A percentile compares a stretch with the other conserved stretches of the same genome.
Evolutionary conservation across 169 alveolate species (phyloP).

Genomic region (Miamiensis avidus): DNA sequence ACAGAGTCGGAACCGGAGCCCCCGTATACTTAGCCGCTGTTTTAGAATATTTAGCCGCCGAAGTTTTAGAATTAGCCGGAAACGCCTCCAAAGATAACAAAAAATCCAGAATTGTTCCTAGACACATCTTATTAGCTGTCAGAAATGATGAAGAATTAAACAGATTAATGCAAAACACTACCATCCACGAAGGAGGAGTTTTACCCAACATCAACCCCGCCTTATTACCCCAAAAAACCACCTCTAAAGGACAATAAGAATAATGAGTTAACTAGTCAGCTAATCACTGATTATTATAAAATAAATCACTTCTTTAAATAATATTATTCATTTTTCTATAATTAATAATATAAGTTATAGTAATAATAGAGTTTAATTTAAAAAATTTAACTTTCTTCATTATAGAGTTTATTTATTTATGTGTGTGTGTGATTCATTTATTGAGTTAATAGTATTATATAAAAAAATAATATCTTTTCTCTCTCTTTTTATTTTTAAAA

Average conservation of each 20-base stretch:
- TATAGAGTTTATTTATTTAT: no score
- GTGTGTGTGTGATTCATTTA: no score
- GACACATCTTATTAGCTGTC: slow-evolving; percentile 98
- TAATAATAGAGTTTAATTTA: no score
- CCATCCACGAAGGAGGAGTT: slow-evolving; percentile 99
- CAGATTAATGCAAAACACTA: slow-evolving; percentile 96
- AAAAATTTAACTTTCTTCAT: no score
- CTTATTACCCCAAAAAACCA: slow-evolving; percentile 93
- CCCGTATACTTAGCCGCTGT: slow-evolving; percentile 99
- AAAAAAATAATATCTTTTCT: no score
- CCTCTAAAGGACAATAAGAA: no score
- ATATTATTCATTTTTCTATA: no score
- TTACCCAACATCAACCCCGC: slow-evolving; percentile 96
- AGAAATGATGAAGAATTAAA: slow-evolving; percentile 98
- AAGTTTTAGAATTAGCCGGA: slow-evolving; percentile 98
- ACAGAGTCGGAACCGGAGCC: slow-evolving; percentile 99
- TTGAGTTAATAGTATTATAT: no score
- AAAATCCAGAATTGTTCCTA: slow-evolving; percentile 98
- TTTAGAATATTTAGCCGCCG: slow-evolving; percentile 98
- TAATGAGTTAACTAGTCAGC: slow-evolving; percentile 60
- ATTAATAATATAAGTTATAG: no score
- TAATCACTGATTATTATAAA: no score
- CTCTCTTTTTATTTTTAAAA: no score
- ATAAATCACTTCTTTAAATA: no score
- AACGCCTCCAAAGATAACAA: slow-evolving; percentile 97